phyloP scores from a whole-genome alignment of 495 filamentous ascomycete genomes.

The Aspergillus hancockii region DNA sequence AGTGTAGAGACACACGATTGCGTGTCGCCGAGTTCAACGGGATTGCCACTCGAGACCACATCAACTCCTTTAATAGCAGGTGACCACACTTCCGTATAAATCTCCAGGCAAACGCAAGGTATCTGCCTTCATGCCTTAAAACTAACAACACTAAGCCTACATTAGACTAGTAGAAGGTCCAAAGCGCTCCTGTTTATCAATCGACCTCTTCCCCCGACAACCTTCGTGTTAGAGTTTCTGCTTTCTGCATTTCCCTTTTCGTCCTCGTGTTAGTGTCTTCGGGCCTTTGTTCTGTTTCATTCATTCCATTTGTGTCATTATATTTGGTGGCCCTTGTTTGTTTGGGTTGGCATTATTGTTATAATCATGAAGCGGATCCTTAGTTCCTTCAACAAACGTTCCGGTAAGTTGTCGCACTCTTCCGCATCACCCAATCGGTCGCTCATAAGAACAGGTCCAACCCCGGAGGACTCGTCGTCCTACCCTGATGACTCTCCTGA shows the following conservation, averaged over 20 bases:
- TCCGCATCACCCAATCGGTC: background rate
- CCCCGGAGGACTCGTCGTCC: constrained; percentile 20
- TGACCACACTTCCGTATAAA: no score
- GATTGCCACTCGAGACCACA: background rate
- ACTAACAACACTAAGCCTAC: constrained; percentile 1
- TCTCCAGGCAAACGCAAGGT: background rate
- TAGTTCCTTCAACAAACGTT: constrained; percentile 34
- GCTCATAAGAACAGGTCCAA: constrained; percentile 23
- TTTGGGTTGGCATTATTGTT: constrained; percentile 15
- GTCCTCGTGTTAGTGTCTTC: background rate
- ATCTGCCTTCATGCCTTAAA: background rate
- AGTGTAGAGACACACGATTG: constrained; percentile 5
- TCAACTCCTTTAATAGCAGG: no score
- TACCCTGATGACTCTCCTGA: constrained; percentile 50
- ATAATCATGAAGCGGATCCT: constrained; percentile 46
- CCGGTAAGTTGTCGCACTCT: constrained; percentile 23
- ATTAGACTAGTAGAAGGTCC: background rate
- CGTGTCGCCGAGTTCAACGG: constrained; percentile 15
- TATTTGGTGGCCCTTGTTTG: background rate
- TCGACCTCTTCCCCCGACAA: background rate
- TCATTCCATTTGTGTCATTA: background rate
- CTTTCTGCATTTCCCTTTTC: background rate
- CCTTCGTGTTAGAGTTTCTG: background rate
- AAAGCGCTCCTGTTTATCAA: background rate
- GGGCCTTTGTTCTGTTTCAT: background rate